These are phyloP conservation scores for Protoeuglena noctilucae DNA, from an alignment of 139 green algal genomes.

Conservation along the genomic window DNA sequence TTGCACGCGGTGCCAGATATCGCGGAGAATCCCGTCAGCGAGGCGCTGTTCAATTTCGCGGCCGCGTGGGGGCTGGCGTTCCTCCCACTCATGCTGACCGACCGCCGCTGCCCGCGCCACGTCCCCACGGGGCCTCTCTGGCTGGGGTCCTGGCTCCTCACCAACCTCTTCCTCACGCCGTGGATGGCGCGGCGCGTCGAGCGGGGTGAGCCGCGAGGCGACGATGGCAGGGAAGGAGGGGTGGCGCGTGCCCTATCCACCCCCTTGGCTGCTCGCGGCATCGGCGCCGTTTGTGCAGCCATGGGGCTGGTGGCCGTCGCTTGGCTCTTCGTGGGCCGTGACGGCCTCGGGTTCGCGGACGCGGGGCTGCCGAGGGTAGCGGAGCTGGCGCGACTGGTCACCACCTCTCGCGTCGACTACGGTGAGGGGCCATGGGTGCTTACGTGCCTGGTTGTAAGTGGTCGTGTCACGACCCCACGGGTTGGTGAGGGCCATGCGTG, in stretches of 20 bases:
- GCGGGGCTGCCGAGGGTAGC: neutral
- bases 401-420: neutral
- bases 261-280: no score
- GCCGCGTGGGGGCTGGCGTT: neutral
- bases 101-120: neutral
- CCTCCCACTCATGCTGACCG: neutral
- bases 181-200: neutral
- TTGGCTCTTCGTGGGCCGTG: neutral
- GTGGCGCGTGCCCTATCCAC: neutral
- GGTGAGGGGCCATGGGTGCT: no score
- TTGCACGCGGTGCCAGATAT: neutral
- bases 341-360: neutral
- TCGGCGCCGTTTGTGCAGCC: neutral
- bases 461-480: no score
- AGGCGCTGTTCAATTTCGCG: slow-evolving; percentile 2
- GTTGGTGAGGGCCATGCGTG: no score
- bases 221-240: neutral
- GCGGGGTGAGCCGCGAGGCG: neutral
- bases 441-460: no score
- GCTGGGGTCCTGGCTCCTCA: neutral
- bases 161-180: slow-evolving; percentile 2
- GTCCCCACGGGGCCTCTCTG: neutral
- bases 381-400: neutral
- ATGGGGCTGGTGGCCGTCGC: neutral
- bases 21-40: neutral